Evolutionary conservation across 176 grass and related monocot species (phyloP).

Genomic region (Poa annua): DNA sequence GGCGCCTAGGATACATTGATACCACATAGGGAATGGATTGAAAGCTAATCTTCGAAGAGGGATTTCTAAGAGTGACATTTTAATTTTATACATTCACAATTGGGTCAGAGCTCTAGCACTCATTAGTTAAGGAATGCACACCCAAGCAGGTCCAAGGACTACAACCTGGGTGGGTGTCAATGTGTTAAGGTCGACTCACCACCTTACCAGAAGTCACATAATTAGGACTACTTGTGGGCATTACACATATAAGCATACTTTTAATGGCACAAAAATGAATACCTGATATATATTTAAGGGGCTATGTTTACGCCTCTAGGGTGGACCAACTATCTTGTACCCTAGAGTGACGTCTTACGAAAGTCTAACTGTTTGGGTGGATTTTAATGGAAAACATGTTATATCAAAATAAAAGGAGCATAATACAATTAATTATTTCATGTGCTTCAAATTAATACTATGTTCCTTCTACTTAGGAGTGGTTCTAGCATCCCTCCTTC

Average conservation of each 20-base stretch:
- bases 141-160: neutral
- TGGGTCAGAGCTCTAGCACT: conserved; percentile 8
- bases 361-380: neutral
- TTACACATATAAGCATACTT: neutral
- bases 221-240: neutral
- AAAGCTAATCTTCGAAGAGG: neutral
- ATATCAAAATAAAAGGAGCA: neutral
- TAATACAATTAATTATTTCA: neutral
- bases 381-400: neutral
- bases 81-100: neutral
- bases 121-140: neutral
- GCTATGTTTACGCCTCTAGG: neutral
- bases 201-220: neutral
- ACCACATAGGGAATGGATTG: neutral
- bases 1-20: neutral
- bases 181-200: neutral
- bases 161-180: neutral
- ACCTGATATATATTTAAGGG: neutral
- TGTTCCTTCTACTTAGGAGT: neutral
- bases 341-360: neutral
- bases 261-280: neutral
- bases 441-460: neutral
- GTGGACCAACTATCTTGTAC: conserved; percentile 2
- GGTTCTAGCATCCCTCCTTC: too few relatives aligned
- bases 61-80: conserved; percentile 1